Percentiles rank a stretch among this genome's conserved stretches.
Conservation (phyloP, 306 rosid species). For the Lagenaria siceraria region DNA sequence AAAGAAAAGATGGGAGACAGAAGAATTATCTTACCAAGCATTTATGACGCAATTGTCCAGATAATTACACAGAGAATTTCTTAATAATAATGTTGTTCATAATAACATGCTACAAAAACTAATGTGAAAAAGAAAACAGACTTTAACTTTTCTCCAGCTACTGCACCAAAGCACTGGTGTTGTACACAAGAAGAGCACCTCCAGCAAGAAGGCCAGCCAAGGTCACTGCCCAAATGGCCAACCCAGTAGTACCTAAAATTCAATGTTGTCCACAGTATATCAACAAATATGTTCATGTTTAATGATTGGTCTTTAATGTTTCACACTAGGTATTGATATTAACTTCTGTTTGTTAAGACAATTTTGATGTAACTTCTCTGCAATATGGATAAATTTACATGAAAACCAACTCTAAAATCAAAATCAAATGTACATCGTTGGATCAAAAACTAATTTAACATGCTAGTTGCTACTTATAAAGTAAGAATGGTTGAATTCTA, state of each 20-base stretch:
- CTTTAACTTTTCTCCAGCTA: conserved; percentile 8
- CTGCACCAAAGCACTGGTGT: conserved; percentile 87
- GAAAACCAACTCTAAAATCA: too few species aligned
- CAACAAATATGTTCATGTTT: neutral
- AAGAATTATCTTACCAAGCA: neutral
- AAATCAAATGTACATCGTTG: too few species aligned
- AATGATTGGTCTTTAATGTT: too few species aligned
- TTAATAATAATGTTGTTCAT: neutral
- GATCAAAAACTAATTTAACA: too few species aligned
- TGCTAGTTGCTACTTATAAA: too few species aligned
- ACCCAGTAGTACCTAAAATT: conserved; percentile 59
- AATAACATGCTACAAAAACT: neutral
- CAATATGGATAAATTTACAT: too few species aligned
- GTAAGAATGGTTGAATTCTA: too few species aligned
- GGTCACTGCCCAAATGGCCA: conserved; percentile 97
- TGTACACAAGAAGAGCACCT: conserved; percentile 94
- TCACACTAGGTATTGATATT: too few species aligned
- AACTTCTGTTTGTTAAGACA: too few species aligned
- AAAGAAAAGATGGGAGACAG: neutral
- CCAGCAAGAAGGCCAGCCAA: conserved; percentile 77
- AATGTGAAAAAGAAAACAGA: conserved; percentile 3
- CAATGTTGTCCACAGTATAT: neutral
- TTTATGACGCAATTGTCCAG: neutral
- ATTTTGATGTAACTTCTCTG: too few species aligned
- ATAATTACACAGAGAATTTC: neutral